Conservation (phyloP, 2,329 filamentous ascomycete species). For the Aspergillus clavatus region DNA sequence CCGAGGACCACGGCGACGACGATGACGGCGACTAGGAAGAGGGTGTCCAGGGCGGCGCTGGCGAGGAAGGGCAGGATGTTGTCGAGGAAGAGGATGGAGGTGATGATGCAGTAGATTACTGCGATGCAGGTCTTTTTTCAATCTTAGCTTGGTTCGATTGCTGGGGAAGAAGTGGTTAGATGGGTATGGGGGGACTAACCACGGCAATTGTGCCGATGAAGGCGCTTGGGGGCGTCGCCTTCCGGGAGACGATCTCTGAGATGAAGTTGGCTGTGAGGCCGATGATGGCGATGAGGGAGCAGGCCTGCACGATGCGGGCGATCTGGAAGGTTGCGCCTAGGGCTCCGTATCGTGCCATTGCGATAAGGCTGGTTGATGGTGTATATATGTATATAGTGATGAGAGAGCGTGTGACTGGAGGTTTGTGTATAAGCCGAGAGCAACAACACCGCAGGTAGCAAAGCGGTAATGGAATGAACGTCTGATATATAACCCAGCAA, state of each 20-base stretch:
- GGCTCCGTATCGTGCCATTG: conserved; percentile 54
- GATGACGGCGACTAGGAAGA: conserved; percentile 71
- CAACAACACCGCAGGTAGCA: no score
- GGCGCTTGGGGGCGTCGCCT: conserved; percentile 63
- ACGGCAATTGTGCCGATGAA: conserved; percentile 74
- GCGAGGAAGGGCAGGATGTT: conserved; percentile 70
- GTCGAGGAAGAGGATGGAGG: conserved; percentile 76
- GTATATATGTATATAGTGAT: neutral
- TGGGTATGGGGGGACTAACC: conserved; percentile 52
- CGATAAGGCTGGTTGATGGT: no score
- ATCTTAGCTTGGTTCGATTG: conserved; percentile 15
- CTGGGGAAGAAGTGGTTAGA: no score
- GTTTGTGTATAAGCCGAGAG: no score
- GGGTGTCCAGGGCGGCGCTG: conserved; percentile 59
- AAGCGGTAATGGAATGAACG: neutral
- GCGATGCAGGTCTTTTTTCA: conserved; percentile 65
- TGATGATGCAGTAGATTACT: conserved; percentile 71
- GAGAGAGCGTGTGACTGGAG: conserved; percentile 3
- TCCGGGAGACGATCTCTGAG: conserved; percentile 63
- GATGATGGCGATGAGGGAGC: conserved; percentile 70
- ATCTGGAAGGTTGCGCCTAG: conserved; percentile 74
- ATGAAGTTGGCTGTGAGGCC: conserved; percentile 81
- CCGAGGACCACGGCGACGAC: conserved; percentile 74
- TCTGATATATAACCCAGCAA: neutral
- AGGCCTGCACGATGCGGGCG: conserved; percentile 64